These are phyloP conservation scores for Forsythia suspensa DNA, from an alignment of 257 asterid species.

Conservation along the genomic window DNA sequence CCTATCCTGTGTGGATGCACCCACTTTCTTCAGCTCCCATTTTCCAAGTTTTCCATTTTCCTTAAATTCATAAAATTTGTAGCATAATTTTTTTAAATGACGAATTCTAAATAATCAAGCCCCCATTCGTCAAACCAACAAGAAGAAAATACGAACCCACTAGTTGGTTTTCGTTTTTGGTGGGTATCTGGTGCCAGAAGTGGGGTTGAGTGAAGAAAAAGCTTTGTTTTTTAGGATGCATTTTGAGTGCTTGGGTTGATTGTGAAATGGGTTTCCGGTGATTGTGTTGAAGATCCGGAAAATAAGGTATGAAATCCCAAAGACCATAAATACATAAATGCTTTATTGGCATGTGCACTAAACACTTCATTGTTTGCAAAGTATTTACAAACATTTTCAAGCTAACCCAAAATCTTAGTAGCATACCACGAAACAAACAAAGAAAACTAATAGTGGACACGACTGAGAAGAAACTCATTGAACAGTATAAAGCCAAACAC, in stretches of 20 bases:
- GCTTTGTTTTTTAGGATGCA: neutral
- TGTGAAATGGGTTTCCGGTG: slow-evolving; percentile 29
- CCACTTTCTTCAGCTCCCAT: too few species aligned
- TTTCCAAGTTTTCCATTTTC: too few species aligned
- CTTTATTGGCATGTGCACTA: too few species aligned
- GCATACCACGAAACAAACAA: neutral
- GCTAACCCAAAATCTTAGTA: neutral
- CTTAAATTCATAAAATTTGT: too few species aligned
- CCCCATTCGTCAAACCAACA: too few species aligned
- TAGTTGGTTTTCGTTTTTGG: slow-evolving; percentile 11
- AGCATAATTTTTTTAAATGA: too few species aligned
- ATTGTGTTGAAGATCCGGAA: slow-evolving; percentile 25
- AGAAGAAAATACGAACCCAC: slow-evolving; percentile 19
- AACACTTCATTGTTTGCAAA: too few species aligned
- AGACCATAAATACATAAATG: neutral
- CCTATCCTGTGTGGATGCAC: too few species aligned
- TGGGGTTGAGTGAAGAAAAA: slow-evolving; percentile 24
- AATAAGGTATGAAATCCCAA: slow-evolving; percentile 64
- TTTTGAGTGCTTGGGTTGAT: neutral
- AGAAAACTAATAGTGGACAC: neutral
- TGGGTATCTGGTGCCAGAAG: slow-evolving; percentile 31
- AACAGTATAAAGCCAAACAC: too few species aligned
- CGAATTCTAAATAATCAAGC: too few species aligned
- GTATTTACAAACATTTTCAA: too few species aligned
- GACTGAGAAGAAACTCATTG: too few species aligned